Percentiles rank a stretch among this genome's conserved stretches.
Conservation (phyloP, 2,329 filamentous ascomycete genomes). For the Penicillium concentricum region DNA sequence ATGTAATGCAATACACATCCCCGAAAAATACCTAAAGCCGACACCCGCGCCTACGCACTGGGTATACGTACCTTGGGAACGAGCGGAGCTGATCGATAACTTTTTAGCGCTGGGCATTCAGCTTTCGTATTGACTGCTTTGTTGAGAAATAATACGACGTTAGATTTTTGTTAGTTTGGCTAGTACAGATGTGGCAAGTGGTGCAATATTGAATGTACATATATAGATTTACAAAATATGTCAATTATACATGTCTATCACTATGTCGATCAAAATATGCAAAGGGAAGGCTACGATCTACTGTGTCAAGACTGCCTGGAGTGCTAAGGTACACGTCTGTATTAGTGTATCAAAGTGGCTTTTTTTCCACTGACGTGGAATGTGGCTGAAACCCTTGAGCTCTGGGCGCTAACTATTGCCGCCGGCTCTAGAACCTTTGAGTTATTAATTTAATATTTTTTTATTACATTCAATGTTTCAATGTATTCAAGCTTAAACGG, state of each 20-base stretch:
- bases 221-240: no score
- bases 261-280: no score
- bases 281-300: no score
- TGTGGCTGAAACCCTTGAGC: background rate
- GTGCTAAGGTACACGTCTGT: no score
- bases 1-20: constrained; percentile 10
- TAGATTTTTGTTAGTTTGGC: background rate
- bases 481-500: background rate
- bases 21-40: constrained; percentile 11
- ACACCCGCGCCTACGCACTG: background rate
- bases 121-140: background rate
- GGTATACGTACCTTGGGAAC: background rate
- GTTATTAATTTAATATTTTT: background rate
- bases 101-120: background rate
- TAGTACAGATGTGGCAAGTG: background rate
- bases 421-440: background rate
- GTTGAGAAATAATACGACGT: background rate
- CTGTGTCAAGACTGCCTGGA: no score
- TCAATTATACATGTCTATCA: no score
- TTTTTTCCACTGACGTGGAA: background rate
- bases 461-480: background rate
- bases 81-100: background rate
- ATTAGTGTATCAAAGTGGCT: background rate
- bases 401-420: background rate
- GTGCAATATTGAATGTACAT: no score